Conservation (phyloP, 768 basidiomycete species). For the Suillus weaverae region DNA sequence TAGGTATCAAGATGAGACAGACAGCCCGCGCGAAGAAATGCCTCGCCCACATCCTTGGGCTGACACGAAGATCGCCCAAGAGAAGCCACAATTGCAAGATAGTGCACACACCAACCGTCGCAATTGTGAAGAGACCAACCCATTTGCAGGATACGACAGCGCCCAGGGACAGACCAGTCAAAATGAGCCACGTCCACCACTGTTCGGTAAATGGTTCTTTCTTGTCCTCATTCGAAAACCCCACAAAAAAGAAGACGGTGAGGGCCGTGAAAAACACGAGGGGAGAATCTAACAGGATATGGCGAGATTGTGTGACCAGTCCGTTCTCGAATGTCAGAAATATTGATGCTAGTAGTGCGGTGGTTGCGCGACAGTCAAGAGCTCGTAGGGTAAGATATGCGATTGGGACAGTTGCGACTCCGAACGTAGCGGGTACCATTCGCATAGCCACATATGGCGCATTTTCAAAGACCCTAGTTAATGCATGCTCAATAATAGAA, state of each 20-base stretch:
- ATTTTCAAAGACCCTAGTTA: slow-evolving; percentile 68
- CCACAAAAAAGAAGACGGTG: slow-evolving; percentile 81
- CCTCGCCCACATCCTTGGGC: slow-evolving; percentile 70
- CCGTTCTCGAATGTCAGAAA: slow-evolving; percentile 98
- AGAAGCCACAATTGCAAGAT: slow-evolving; percentile 85
- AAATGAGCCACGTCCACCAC: slow-evolving; percentile 93
- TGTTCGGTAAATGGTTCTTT: slow-evolving; percentile 75
- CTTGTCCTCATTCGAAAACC: slow-evolving; percentile 91
- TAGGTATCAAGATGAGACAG: slow-evolving; percentile 84
- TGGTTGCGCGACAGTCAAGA: slow-evolving; percentile 88
- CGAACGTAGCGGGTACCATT: slow-evolving; percentile 87
- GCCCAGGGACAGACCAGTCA: slow-evolving; percentile 88
- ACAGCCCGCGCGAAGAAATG: slow-evolving; percentile 90
- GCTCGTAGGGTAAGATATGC: slow-evolving; percentile 92
- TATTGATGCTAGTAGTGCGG: slow-evolving; percentile 86
- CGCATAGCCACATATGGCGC: slow-evolving; percentile 98
- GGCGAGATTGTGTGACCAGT: slow-evolving; percentile 90
- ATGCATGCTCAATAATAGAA: slow-evolving; percentile 5
- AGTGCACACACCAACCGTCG: slow-evolving; percentile 86
- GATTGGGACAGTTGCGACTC: slow-evolving; percentile 85
- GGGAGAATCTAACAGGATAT: slow-evolving; percentile 98
- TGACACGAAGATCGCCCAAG: slow-evolving; percentile 81
- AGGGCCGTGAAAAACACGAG: slow-evolving; percentile 97
- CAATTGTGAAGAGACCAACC: slow-evolving; percentile 98
- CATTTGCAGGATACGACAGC: slow-evolving; percentile 95